phyloP scores from a whole-genome alignment of 2,329 filamentous ascomycete genomes.

The Alternaria longipes region DNA sequence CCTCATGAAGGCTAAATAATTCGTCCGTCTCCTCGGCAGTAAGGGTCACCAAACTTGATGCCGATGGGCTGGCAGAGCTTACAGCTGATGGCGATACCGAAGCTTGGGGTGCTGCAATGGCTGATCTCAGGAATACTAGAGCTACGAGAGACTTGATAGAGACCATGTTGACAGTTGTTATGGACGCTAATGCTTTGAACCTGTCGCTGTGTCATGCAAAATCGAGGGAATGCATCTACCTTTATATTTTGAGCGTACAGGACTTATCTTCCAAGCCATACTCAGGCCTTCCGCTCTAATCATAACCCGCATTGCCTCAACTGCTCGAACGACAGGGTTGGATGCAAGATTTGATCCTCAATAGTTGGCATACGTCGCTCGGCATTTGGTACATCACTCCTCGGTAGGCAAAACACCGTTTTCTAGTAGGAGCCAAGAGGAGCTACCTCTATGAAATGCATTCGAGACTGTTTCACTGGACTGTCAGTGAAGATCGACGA shows the following conservation, averaged over 20 bases:
- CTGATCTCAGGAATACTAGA: not conserved
- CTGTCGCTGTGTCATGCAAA: not conserved
- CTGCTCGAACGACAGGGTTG: not conserved
- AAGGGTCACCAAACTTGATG: conserved; percentile 5
- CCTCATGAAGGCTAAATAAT: conserved; percentile 34
- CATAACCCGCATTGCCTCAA: not conserved
- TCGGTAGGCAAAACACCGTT: not conserved
- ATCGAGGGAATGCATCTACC: not conserved
- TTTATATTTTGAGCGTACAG: conserved; percentile 6
- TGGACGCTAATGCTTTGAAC: not conserved
- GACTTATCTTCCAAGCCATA: not conserved
- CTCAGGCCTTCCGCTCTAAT: not conserved
- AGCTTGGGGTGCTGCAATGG: conserved; percentile 18
- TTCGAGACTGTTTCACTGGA: conserved; percentile 1
- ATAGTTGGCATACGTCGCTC: conserved; percentile 16
- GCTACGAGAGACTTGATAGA: conserved; percentile 1
- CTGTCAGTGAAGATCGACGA: not conserved
- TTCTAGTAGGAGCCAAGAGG: not conserved
- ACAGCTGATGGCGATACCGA: conserved; percentile 8
- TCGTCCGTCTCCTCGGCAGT: conserved; percentile 32
- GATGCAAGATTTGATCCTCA: not conserved
- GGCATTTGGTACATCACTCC: not conserved
- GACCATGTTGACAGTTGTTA: not conserved
- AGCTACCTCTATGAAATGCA: not conserved
- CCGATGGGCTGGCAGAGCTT: conserved; percentile 11